Base-by-base conservation (phyloP, 75 land plant species). In the Larix kaempferi region DNA sequence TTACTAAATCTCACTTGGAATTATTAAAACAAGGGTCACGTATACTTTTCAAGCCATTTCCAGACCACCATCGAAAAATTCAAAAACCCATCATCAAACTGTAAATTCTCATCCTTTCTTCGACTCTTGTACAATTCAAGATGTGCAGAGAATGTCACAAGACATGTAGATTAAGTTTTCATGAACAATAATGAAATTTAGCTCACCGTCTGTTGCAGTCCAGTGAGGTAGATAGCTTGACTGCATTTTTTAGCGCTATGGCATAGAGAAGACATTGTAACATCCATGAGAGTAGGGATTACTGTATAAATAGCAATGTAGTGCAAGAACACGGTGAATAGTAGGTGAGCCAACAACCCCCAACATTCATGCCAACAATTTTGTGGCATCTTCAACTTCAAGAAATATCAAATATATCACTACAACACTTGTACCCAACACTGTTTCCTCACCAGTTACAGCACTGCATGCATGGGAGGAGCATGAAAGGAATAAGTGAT, bases 211-310 rank as follows among this genome's bases (percentile, higher is more conserved):
- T 91, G 94, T 25, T 89, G 90, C 52, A 84, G 73, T 2, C 94
- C 94, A 49, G 85, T 58, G 79, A 93, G 85, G 37, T 35, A 35
- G 37, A 35, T 35, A 35, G 37, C 37, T 35, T 35, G 37, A 3
- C 37, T 3, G 1, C 96, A 93, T 61, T 89, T 80, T n/a, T 91
- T 86, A 59, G 64, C 27, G 13, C 87, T 94, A 33, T 92, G 96
- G 69, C 94, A 93, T 16, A 93, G 80, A 2, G 96, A 94, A 0
- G 67, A 65, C 88, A 93, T 83, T 35, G 86, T 84, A 41, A 93
- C 86, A 78, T 93, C n/a, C n/a, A n/a, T n/a, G n/a, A n/a, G n/a
- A 41, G 90, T 77, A 52, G 94, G 96, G 63, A 80, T 14, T 23
- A 86, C 86, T 74, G 86, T 88, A 79, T 79, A 78, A 3, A 41